phyloP scores from a whole-genome alignment of 352 stramenopile species.

The Pythium diclinum region DNA sequence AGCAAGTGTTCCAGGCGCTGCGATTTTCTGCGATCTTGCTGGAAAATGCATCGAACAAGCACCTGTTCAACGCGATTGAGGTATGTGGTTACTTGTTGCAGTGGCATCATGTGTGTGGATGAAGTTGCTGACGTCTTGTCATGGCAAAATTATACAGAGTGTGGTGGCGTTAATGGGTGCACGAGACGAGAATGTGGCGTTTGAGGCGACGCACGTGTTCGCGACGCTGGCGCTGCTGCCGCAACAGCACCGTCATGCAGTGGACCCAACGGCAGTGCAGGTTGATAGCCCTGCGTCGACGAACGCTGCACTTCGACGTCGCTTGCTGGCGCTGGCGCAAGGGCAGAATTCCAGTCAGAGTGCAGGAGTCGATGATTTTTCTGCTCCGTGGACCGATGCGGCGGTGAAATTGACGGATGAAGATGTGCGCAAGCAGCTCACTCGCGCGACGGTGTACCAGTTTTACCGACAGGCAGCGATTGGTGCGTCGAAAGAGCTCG shows the following conservation, averaged over 20 bases:
- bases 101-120: background rate
- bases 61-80: constrained; percentile 62
- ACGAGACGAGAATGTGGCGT: constrained; percentile 61
- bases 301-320: constrained; percentile 45
- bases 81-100: constrained; percentile 13
- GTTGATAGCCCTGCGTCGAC: constrained; percentile 37
- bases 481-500: constrained; percentile 12
- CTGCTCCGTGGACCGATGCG: constrained; percentile 39
- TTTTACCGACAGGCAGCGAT: constrained; percentile 42
- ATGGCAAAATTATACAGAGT: background rate
- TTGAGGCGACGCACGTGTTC: constrained; percentile 67
- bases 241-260: constrained; percentile 63
- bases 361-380: constrained; percentile 63
- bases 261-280: constrained; percentile 44
- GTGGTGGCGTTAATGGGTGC: constrained; percentile 54
- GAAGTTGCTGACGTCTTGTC: background rate
- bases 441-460: constrained; percentile 44
- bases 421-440: constrained; percentile 3
- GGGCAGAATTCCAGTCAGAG: constrained; percentile 35
- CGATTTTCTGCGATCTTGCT: constrained; percentile 74
- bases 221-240: constrained; percentile 70
- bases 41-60: constrained; percentile 80
- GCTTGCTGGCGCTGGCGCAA: constrained; percentile 55
- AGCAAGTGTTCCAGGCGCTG: constrained; percentile 65
- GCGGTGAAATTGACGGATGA: constrained; percentile 5